phyloP scores from a whole-genome alignment of 352 stramenopile species.

The Pythium oligandrum region DNA sequence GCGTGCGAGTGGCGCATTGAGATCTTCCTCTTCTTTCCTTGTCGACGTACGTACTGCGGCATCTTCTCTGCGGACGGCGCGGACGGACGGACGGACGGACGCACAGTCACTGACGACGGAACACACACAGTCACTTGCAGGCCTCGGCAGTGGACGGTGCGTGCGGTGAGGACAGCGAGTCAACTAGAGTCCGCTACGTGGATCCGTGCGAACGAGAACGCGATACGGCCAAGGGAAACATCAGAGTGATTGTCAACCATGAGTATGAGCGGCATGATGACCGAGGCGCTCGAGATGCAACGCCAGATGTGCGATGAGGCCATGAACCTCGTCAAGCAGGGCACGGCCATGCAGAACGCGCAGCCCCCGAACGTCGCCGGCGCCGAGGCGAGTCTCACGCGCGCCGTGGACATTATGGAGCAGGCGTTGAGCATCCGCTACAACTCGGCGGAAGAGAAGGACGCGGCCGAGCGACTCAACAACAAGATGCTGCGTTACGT shows the following conservation, averaged over 20 bases:
- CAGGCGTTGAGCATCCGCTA: constrained; percentile 74
- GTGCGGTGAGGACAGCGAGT: no score
- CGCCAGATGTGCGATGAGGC: constrained; percentile 81
- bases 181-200: no score
- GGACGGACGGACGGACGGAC: no score
- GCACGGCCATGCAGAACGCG: constrained; percentile 75
- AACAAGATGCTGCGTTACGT: constrained; percentile 87
- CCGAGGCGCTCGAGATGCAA: constrained; percentile 50
- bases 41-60: no score
- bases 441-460: constrained; percentile 57
- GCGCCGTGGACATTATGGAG: constrained; percentile 75
- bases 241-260: constrained; percentile 38
- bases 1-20: no score
- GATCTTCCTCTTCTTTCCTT: no score
- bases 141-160: no score
- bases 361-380: constrained; percentile 40
- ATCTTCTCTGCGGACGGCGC: no score
- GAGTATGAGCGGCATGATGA: constrained; percentile 46
- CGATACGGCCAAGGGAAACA: constrained; percentile 36
- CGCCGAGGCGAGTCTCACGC: constrained; percentile 59
- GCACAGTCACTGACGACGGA: no score
- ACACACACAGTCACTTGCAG: no score
- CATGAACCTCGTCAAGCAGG: constrained; percentile 79
- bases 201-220: constrained; percentile 25
- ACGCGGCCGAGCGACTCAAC: constrained; percentile 62